A percentile compares a stretch with the other conserved stretches of the same genome.
Evolutionary conservation across 441 rosid genomes (phyloP).

Genomic region (Kokia cookei): DNA sequence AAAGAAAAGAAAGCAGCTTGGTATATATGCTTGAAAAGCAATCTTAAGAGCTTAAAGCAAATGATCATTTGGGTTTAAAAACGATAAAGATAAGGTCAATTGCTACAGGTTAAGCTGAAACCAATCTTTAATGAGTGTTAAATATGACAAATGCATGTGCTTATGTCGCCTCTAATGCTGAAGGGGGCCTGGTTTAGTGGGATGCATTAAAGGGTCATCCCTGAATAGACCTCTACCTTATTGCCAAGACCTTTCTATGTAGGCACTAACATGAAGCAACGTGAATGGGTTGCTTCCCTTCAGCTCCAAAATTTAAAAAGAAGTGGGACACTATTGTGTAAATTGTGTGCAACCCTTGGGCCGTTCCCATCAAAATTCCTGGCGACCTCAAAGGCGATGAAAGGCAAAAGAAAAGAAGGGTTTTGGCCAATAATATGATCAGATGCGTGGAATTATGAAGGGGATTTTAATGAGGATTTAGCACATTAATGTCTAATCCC

Average conservation of each 20-base stretch:
- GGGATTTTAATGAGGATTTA: slow-evolving; percentile 34
- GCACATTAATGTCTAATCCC: slow-evolving; percentile 46
- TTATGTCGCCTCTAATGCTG: slow-evolving; percentile 27
- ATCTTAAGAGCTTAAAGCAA: background rate
- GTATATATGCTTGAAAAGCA: background rate
- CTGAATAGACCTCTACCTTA: slow-evolving; percentile 24
- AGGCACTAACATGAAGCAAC: slow-evolving; percentile 14
- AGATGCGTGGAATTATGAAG: slow-evolving; percentile 25
- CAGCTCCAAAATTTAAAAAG: background rate
- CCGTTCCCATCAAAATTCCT: slow-evolving; percentile 25
- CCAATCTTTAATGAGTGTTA: background rate
- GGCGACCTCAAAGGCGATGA: slow-evolving; percentile 3
- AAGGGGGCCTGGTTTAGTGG: slow-evolving; percentile 32
- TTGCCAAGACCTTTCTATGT: slow-evolving; percentile 6
- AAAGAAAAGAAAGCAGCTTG: background rate
- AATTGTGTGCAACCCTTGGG: slow-evolving; percentile 6
- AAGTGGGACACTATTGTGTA: slow-evolving; percentile 2
- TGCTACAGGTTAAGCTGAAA: slow-evolving; percentile 10
- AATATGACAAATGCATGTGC: slow-evolving; percentile 37
- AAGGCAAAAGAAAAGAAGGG: background rate
- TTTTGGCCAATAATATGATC: slow-evolving; percentile 6
- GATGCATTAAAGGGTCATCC: slow-evolving; percentile 26
- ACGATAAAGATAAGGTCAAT: slow-evolving; percentile 4
- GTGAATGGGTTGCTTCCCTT: slow-evolving; percentile 33
- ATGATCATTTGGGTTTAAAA: background rate